Conservation (phyloP, 768 basidiomycete genomes). For the Russula emetica region DNA sequence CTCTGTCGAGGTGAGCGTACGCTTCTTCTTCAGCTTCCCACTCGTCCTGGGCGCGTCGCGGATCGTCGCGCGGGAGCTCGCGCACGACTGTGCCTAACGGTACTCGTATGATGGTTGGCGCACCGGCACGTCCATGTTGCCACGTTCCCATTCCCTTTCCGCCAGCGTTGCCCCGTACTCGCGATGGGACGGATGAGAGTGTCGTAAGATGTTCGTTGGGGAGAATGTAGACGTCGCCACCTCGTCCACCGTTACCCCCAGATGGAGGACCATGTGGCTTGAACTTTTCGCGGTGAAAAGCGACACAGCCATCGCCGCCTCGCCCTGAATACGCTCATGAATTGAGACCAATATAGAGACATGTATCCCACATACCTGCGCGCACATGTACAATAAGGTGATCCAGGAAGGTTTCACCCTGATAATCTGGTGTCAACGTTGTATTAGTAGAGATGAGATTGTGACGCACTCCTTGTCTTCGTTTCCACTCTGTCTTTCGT, state of each 20-base stretch:
- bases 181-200: slow-evolving; percentile 65
- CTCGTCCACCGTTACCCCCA: slow-evolving; percentile 88
- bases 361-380: slow-evolving; percentile 46
- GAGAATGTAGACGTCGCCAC: slow-evolving; percentile 81
- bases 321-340: slow-evolving; percentile 48
- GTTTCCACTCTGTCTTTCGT: slow-evolving; percentile 69
- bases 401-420: slow-evolving; percentile 82
- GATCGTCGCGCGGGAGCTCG: slow-evolving; percentile 65
- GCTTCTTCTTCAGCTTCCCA: slow-evolving; percentile 72
- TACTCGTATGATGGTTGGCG: slow-evolving; percentile 72
- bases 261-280: slow-evolving; percentile 83
- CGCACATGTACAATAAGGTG: slow-evolving; percentile 73
- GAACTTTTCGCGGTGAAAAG: slow-evolving; percentile 89
- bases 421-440: slow-evolving; percentile 13
- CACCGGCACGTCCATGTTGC: slow-evolving; percentile 74
- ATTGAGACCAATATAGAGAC: not conserved
- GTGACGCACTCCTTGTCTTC: slow-evolving; percentile 57
- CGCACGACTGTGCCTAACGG: slow-evolving; percentile 88
- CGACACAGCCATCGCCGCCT: slow-evolving; percentile 88
- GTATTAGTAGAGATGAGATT: not conserved
- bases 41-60: slow-evolving; percentile 57
- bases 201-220: slow-evolving; percentile 76
- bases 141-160: slow-evolving; percentile 77
- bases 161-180: slow-evolving; percentile 64
- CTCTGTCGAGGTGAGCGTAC: slow-evolving; percentile 43